Conservation (phyloP, 1,139 yeast species). For the Yamadazyma triangularis region DNA sequence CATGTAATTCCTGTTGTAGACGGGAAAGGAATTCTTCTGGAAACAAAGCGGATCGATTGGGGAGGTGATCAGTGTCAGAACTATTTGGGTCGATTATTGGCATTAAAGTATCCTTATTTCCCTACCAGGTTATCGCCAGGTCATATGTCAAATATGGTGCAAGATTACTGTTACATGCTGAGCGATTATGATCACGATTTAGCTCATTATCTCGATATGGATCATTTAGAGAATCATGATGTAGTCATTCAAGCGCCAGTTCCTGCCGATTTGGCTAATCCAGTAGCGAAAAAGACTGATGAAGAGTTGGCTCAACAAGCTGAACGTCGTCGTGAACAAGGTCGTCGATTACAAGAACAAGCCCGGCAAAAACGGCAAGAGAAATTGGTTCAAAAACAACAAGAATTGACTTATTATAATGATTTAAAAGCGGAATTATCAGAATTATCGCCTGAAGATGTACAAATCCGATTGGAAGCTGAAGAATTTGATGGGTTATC, state of each 20-base stretch:
- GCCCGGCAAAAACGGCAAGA: slow-evolving; percentile 83
- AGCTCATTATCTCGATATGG: slow-evolving; percentile 52
- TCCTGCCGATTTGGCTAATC: slow-evolving; percentile 40
- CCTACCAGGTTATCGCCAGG: slow-evolving; percentile 65
- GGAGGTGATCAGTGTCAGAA: slow-evolving; percentile 78
- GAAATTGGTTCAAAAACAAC: slow-evolving; percentile 73
- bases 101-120: slow-evolving; percentile 86
- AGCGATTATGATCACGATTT: slow-evolving; percentile 64
- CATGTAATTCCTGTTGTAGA: slow-evolving; percentile 75
- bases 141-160: slow-evolving; percentile 65
- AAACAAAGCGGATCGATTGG: slow-evolving; percentile 83
- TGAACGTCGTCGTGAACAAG: slow-evolving; percentile 80
- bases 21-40: slow-evolving; percentile 61
- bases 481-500: slow-evolving; percentile 78
- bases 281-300: slow-evolving; percentile 62
- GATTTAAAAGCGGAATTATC: slow-evolving; percentile 52
- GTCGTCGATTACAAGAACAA: slow-evolving; percentile 85
- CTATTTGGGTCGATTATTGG: slow-evolving; percentile 58
- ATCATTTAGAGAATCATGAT: slow-evolving; percentile 61
- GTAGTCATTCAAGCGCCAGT: slow-evolving; percentile 63
- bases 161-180: slow-evolving; percentile 78
- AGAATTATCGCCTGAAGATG: slow-evolving; percentile 38
- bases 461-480: slow-evolving; percentile 47
- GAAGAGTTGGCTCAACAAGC: slow-evolving; percentile 76
- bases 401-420: slow-evolving; percentile 70